Evolutionary conservation across 768 basidiomycete genomes (phyloP), one percentile per base, ranked within the genome.

Genomic region (Stropharia rugosoannulata): DNA sequence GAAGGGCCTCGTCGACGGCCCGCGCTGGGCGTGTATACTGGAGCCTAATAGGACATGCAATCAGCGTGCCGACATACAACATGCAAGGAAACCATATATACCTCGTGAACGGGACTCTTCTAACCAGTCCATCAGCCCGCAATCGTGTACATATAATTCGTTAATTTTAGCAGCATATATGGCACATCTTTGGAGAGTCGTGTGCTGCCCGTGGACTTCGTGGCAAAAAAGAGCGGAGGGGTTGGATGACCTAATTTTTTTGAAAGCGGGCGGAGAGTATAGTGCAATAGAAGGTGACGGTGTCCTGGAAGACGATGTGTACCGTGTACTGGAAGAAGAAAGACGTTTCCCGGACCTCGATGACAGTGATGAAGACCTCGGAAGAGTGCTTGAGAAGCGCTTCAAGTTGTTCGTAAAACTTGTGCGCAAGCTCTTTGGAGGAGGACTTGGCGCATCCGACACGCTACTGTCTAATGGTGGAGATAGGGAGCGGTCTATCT

Each of bases 81-180:
- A 3, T 15, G 37, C 40, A 41, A 36, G 61, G 59, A 15, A 27
- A 27, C 45, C 22, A 46, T 15, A 67, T 75, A 22, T 62, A 89
- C 91, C 80, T 78, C 79, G 78, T 51, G 75, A 70, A 59, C 71
- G 81, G 53, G 79, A 79, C 54, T 81, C 78, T 38, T 73, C 60
- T 22, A 93, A 70, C 93, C 93, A 95, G n/a, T 88, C 84, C 16
- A 74, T 73, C 50, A 95, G 71, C 32, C 93, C 91, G 61, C 87
- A 88, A 63, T 93, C 89, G 64, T 83, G 85, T 57, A 78, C 73
- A 52, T 83, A 83, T 16, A 95, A 68, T 66, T 94, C 90, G 64
- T 92, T 91, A 59, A 95, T 90, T 74, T 93, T 95, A 61, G 76
- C 73, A 22, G 89, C 87, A 62, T 95, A 95, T 37, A 85, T 82